phyloP scores from a whole-genome alignment of 78 protist genomes.

The Trichosphaerium sp. region DNA sequence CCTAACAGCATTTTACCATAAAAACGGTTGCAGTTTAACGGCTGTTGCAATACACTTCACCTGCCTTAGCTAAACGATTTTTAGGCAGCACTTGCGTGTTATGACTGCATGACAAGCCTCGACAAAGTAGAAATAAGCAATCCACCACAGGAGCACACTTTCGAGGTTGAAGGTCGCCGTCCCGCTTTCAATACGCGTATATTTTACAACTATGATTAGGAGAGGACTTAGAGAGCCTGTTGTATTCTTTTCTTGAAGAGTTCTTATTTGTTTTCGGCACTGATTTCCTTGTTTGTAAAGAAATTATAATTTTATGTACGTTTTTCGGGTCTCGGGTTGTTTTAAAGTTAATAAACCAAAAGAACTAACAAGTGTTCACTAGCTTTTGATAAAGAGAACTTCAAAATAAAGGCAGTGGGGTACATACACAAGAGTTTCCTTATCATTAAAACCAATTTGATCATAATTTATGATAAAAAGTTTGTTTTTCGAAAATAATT shows the following conservation, averaged over 20 bases:
- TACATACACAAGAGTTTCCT: background rate
- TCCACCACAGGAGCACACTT: background rate
- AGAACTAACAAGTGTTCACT: no score
- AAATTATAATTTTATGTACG: background rate
- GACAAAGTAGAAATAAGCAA: conserved; percentile 11
- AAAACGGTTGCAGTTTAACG: no score
- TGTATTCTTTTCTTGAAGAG: conserved; percentile 27
- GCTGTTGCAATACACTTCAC: no score
- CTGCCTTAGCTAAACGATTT: no score
- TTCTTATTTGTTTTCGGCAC: conserved; percentile 19
- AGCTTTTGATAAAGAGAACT: conserved; percentile 12
- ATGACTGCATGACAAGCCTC: conserved; percentile 33
- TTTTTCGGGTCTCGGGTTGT: no score
- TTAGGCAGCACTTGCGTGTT: conserved; percentile 26
- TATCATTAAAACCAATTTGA: background rate
- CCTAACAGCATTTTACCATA: no score
- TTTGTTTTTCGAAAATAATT: background rate
- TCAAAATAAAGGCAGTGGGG: conserved; percentile 12
- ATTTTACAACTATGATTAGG: no score
- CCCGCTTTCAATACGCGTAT: no score
- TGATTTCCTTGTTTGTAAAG: conserved; percentile 28
- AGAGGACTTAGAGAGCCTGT: conserved; percentile 33
- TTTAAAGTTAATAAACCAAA: no score
- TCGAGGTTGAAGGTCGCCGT: conserved; percentile 9
- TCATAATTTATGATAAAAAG: background rate